Evolutionary conservation across 1,139 yeast species (phyloP), one percentile per base, ranked within the genome.

Genomic region (Candida sanyaensis): DNA sequence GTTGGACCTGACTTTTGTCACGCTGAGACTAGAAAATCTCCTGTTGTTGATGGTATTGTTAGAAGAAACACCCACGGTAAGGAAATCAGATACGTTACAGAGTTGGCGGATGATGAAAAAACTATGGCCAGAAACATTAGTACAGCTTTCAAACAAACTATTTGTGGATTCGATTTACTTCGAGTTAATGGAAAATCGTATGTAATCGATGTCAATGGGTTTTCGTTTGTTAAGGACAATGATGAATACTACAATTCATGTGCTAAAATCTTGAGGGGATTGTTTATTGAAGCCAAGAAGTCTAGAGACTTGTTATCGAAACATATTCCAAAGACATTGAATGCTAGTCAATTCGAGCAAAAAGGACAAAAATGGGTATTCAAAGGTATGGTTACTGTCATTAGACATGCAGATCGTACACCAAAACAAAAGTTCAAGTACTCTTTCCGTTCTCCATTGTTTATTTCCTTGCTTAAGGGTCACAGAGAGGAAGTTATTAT

Each of bases 391-490:
- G 96, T 93, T 8, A 81, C 88, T 29, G 96, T 93, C 31, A 86
- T 95, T 47, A 83, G 99, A 60, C 99, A 95, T 68, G 99, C 99
- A 4, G 99, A 95, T 65, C 83, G 99, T 64, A 95, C 99, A 0
- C 99, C 99, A n/a, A 95, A 95, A 64, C 99, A 95, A 68, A 95
- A 95, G 64, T 90, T 95, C 74, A 95, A 95, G 64, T 95, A 90
- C 66, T 91, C 97, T 0, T 95, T 95, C 73, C 85, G 87, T 58
- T 85, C 96, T 2, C 92, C 91, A 10, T 77, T 90, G 10, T 95
- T 95, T 60, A 85, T 91, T 44, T 89, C 96, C 0, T 70, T 95
- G 46, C 73, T 95, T 55, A 93, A 93, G 65, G 99, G 98, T 1
- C 96, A 93, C 61, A 89, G 86, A 55, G 97, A 91, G 63, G 99